Evolutionary conservation across 768 basidiomycete species (phyloP).

Genomic region (Russula compacta): DNA sequence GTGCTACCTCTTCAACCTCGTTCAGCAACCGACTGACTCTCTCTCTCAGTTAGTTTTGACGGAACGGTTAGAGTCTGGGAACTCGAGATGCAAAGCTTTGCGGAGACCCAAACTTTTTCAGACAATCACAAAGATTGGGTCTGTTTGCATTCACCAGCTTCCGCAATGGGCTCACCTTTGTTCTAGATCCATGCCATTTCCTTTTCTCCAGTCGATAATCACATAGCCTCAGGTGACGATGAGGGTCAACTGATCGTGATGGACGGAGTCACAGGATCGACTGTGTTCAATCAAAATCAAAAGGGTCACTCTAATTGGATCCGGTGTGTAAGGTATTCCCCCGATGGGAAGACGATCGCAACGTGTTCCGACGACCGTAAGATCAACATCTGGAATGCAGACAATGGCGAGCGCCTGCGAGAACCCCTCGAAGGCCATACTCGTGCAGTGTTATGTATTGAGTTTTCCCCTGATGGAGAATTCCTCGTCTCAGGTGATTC

Average conservation of each 20-base stretch:
- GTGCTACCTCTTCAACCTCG: background rate
- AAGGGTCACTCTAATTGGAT: conserved; percentile 5
- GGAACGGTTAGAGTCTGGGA: conserved; percentile 10
- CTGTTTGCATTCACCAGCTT: background rate
- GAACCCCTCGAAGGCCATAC: background rate
- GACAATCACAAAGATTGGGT: conserved; percentile 5
- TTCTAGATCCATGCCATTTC: background rate
- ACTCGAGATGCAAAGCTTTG: background rate
- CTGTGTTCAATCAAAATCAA: background rate
- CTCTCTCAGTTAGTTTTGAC: background rate
- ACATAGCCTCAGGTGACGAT: conserved; percentile 2
- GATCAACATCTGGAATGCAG: conserved; percentile 15
- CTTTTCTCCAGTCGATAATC: background rate
- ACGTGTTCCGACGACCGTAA: conserved; percentile 16
- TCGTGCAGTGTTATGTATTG: background rate
- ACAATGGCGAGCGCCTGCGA: background rate
- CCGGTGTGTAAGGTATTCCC: conserved; percentile 14
- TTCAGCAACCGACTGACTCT: background rate
- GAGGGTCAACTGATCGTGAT: background rate
- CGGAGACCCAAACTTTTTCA: background rate
- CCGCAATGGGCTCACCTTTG: background rate
- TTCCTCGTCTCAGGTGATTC: conserved; percentile 3
- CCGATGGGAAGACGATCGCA: conserved; percentile 12
- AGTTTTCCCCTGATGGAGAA: conserved; percentile 1
- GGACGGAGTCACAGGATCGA: background rate